Evolutionary conservation across 2,329 filamentous ascomycete species (phyloP), one percentile per base, ranked within the genome.

Genomic region (Fusarium tuaranense): DNA sequence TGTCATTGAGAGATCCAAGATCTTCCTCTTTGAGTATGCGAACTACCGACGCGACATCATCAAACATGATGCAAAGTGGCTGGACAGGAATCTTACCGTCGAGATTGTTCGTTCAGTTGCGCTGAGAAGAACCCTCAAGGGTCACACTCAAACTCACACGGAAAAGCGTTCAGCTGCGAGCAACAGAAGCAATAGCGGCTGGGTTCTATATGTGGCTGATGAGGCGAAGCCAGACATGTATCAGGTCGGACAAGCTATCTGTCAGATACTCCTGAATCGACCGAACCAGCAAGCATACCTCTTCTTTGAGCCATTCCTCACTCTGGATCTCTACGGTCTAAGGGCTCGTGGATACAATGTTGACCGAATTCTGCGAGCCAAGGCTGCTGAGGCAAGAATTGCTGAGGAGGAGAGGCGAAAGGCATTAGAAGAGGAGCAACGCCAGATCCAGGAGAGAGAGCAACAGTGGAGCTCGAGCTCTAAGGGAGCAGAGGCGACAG

Each of bases 321-420:
- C 94, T 68, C 92, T 97, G 10, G 94, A 96, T 76, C 87, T 99
- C 27, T 89, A 93, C 57, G 92, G 95, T 62, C 85, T 99, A 46
- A 92, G 94, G 78, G 91, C 92, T 70, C 94, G 97, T 73, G 97
- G 97, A 2, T 98, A 98, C 86, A 98, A 99, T 76, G 97, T 99
- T 44, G 95, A 98, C 79, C 93, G 97, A 60, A 98, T 99, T 72
- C 87, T 99, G 25, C 91, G 94, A 41, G 93, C 93, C 64, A 97
- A 97, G 84, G 95, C 93, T 22, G 94, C 94, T 3, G 95, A 98
- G 82, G 94, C 94, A 7, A 91, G 94, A 63, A 92, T 98, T 74
- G 95, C 95, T 0, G 95, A 98, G 79, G 93, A 94, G 78, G 92
- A 95, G 81, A 90, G 94, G 59, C 92, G 93, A 78, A 92, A 92